Evolutionary conservation across 805 yeast species (phyloP), one percentile per base, ranked within the genome.

Genomic region (Kluyveromyces nonfermentans): DNA sequence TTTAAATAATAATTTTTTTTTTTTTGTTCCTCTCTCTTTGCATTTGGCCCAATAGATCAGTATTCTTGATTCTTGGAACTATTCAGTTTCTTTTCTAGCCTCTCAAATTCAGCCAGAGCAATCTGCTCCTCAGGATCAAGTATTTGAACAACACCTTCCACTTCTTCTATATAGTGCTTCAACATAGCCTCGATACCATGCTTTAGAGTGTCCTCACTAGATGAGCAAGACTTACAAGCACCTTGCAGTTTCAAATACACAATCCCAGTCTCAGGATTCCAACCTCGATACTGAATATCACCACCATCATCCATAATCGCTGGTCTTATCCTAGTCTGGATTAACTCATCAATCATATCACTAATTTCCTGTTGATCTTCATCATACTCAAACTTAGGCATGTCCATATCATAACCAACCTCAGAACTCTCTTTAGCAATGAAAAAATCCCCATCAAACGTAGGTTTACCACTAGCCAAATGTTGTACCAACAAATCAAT

Each of bases 291-390:
- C 54, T 86, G 89, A 49, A 93, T 81, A 59, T 93, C 97, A 30
- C 99, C 99, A 49, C 99, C 99, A 57, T 93, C 99, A 57, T 93
- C 99, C 67, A 88, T 95, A 46, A 93, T 88, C 1, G 97, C 96
- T 1, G 99, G 99, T 58, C 96, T 80, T 41, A 93, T 89, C 60
- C 97, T 79, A 1, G 98, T 93, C 48, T 85, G 94, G 45, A 94
- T 82, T 45, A 93, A 72, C 59, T 93, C 97, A 54, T 87, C 85
- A 56, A 93, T 87, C 83, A 89, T 83, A 25, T 85, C 79, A 36
- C 87, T 83, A 1, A 87, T 77, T 64, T 90, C 97, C 43, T 75
- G 72, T 46, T 83, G 88, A 40, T 80, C 85, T 39, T 82, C 95
- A 9, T 59, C 53, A 37, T 62, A 48, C 33, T 59, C 57, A 34